phyloP scores from a whole-genome alignment of 345 rosid species.

The Gynandropsis gynandra region DNA sequence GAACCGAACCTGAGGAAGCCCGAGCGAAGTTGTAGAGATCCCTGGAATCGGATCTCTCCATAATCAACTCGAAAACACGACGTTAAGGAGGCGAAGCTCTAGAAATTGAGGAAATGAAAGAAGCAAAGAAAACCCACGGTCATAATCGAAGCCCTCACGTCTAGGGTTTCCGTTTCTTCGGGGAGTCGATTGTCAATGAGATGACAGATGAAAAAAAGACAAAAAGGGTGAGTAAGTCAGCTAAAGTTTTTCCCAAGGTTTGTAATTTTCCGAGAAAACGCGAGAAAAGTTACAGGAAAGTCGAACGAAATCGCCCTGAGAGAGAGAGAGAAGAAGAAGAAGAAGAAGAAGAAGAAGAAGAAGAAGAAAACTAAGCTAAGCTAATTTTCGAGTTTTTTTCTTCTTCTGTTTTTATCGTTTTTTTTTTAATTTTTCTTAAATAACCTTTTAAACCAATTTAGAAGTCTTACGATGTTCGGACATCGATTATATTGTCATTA shows the following conservation, averaged over 20 bases:
- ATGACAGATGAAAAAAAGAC: too few species aligned
- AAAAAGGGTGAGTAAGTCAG: too few species aligned
- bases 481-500: background rate
- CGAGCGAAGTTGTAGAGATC: conserved; percentile 34
- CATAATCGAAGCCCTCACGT: conserved; percentile 7
- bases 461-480: background rate
- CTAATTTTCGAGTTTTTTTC: too few species aligned
- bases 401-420: background rate
- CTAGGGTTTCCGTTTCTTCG: conserved; percentile 10
- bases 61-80: conserved; percentile 24
- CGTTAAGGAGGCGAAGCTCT: conserved; percentile 14
- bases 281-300: conserved; percentile 1
- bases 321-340: conserved; percentile 11
- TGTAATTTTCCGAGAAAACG: conserved; percentile 19
- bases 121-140: background rate
- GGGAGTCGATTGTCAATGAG: background rate
- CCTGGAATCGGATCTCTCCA: conserved; percentile 61
- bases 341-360: conserved; percentile 3
- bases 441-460: background rate
- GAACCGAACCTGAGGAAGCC: conserved; percentile 39
- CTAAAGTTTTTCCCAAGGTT: background rate
- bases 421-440: background rate
- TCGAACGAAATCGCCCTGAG: conserved; percentile 18
- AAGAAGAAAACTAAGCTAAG: too few species aligned
- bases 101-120: conserved; percentile 4